Evolutionary conservation across 306 rosid species (phyloP), one percentile per base, ranked within the genome.

Genomic region (Trifolium subterraneum): DNA sequence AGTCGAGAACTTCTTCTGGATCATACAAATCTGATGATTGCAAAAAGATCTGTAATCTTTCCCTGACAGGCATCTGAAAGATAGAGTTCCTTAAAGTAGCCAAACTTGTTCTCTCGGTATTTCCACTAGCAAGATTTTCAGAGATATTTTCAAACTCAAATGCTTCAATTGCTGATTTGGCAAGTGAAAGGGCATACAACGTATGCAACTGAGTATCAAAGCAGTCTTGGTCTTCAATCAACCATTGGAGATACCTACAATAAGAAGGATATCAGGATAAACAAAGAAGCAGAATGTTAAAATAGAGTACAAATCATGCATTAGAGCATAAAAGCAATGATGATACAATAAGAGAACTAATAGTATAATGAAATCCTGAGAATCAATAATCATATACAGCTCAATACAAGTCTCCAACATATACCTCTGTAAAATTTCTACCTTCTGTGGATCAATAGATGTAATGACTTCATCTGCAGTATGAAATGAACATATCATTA

Each of bases 21-120:
- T 94, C 98, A 87, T 90, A 94, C 80, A 91, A 77, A 71, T 91
- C 98, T 16, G 98, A 94, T 76, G 97, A 91, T 70, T 88, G 91
- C 82, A 94, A 85, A 76, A 94, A 94, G 38, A 86, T 70, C 88
- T 94, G 98, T 73, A 94, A 86, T 73, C 97, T 87, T 86, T 94
- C 90, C 68, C 88, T 83, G 76, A 87, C 88, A 68, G 95, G 79
- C 84, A 75, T 85, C 82, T 86, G 85, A 87, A 91, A 91, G 72
- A 91, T 89, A 20, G 88, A 77, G 80, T 72, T 79, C 38, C 20
- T 72, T 60, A 64, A 48, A 10, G 68, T 70, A 77, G 72, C 71
- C 78, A 78, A 80, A 61, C 60, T 39, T 70, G 60, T 55, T 61
- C 75, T 68, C 23, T 87, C 84, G 13, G 44, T 47, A 65, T 78